A percentile compares a stretch with the other conserved stretches of the same genome.
Conservation (phyloP, 2,329 filamentous ascomycete species). For the Phyllosticta paracitricarpa region DNA sequence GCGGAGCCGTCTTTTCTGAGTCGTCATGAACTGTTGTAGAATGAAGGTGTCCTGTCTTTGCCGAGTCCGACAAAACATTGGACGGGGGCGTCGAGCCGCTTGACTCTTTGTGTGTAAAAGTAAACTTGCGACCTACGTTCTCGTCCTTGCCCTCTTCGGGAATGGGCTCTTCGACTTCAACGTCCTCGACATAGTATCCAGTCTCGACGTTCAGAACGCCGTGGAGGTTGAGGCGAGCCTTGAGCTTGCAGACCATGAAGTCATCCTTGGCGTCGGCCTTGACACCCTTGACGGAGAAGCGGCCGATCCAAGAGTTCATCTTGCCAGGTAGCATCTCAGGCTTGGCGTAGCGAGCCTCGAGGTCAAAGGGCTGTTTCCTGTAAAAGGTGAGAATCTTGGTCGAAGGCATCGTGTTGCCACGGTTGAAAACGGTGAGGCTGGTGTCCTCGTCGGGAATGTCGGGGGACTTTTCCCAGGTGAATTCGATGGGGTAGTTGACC, state of each 20-base stretch:
- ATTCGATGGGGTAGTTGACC: conserved; percentile 96
- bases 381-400: conserved; percentile 99
- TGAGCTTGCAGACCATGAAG: conserved; percentile 99
- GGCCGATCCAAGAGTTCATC: conserved; percentile 87
- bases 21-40: neutral
- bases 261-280: conserved; percentile 89
- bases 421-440: conserved; percentile 93
- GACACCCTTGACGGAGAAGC: conserved; percentile 96
- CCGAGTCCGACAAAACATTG: neutral
- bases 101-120: neutral
- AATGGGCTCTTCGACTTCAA: conserved; percentile 90
- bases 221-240: conserved; percentile 92
- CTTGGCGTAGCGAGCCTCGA: conserved; percentile 88
- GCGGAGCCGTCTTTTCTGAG: neutral
- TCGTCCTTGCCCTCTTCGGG: conserved; percentile 56
- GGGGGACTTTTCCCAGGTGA: conserved; percentile 95
- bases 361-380: conserved; percentile 91
- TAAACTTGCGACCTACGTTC: conserved; percentile 1
- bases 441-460: conserved; percentile 99
- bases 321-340: conserved; percentile 81
- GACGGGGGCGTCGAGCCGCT: neutral
- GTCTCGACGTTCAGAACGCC: conserved; percentile 93
- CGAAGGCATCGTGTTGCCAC: conserved; percentile 90
- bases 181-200: conserved; percentile 95
- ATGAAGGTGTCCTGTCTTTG: neutral